phyloP scores from a whole-genome alignment of 495 filamentous ascomycete species.

The Xylaria scruposa region DNA sequence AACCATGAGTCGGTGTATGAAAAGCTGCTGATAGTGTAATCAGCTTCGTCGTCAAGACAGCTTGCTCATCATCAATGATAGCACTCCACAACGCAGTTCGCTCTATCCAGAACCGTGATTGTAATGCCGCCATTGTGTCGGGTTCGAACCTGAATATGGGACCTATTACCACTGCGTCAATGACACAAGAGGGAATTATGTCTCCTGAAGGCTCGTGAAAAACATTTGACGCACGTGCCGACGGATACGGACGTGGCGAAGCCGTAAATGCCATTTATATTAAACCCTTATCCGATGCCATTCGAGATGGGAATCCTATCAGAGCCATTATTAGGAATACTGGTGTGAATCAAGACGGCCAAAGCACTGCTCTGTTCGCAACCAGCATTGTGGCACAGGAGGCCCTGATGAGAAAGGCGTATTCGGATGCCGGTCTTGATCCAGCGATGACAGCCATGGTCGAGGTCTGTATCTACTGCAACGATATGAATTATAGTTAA shows the following conservation, averaged over 20 bases:
- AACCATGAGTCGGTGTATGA: no score
- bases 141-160: slow-evolving; percentile 39
- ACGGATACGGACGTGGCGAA: slow-evolving; percentile 48
- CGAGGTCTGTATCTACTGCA: slow-evolving; percentile 11
- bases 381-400: slow-evolving; percentile 57
- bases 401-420: slow-evolving; percentile 50
- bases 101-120: slow-evolving; percentile 34
- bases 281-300: slow-evolving; percentile 56
- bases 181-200: slow-evolving; percentile 42
- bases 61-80: slow-evolving; percentile 57
- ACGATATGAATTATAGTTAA: no score
- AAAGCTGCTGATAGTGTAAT: no score
- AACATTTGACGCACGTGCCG: slow-evolving; percentile 46
- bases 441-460: slow-evolving; percentile 46
- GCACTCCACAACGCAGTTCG: slow-evolving; percentile 55
- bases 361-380: slow-evolving; percentile 49
- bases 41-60: slow-evolving; percentile 53
- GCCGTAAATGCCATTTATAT: slow-evolving; percentile 46
- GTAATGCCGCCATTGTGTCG: slow-evolving; percentile 29
- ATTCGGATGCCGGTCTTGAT: slow-evolving; percentile 50
- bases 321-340: slow-evolving; percentile 59
- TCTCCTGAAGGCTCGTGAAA: slow-evolving; percentile 46
- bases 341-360: slow-evolving; percentile 52
- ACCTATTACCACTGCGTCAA: slow-evolving; percentile 40
- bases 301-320: slow-evolving; percentile 57